phyloP scores from a whole-genome alignment of 83 land plant genomes.

The Picea engelmannii region DNA sequence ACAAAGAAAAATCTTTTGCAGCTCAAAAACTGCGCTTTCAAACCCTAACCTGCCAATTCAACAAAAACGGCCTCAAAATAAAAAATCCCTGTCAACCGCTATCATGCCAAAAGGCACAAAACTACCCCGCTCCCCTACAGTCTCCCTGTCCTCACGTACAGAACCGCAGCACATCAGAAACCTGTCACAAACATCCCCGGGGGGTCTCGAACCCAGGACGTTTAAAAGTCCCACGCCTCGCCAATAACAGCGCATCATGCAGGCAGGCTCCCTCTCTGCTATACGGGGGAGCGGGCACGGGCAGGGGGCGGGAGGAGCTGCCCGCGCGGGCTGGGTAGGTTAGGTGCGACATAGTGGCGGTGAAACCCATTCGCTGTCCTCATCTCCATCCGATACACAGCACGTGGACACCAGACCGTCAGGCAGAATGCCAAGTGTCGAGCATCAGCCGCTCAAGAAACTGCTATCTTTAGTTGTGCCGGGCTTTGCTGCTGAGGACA shows the following conservation, averaged over 20 bases:
- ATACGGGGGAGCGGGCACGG: neutral
- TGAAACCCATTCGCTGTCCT: constrained; percentile 6
- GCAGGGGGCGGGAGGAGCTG: constrained; percentile 4
- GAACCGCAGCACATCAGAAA: neutral
- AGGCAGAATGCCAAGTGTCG: neutral
- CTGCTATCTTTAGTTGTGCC: constrained; percentile 18
- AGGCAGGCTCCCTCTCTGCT: neutral
- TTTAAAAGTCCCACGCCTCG: neutral
- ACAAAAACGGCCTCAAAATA: neutral
- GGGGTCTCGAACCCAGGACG: neutral
- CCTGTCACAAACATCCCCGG: neutral
- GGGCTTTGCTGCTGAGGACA: neutral
- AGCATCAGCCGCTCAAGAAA: constrained; percentile 6
- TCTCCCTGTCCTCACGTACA: neutral
- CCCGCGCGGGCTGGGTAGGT: constrained; percentile 10
- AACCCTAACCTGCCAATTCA: neutral
- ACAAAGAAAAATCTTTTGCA: too few species aligned
- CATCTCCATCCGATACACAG: neutral
- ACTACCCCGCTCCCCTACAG: neutral
- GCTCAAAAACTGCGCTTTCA: neutral
- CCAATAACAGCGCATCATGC: neutral
- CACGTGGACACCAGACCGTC: constrained; percentile 11
- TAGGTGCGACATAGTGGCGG: constrained; percentile 25
- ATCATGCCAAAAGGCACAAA: neutral
- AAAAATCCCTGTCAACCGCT: neutral